A percentile compares a stretch with the other conserved stretches of the same genome.
These are phyloP conservation scores for Tilletiopsis washingtonensis DNA, from an alignment of 1,284 basidiomycete genomes.

Conservation along the genomic window DNA sequence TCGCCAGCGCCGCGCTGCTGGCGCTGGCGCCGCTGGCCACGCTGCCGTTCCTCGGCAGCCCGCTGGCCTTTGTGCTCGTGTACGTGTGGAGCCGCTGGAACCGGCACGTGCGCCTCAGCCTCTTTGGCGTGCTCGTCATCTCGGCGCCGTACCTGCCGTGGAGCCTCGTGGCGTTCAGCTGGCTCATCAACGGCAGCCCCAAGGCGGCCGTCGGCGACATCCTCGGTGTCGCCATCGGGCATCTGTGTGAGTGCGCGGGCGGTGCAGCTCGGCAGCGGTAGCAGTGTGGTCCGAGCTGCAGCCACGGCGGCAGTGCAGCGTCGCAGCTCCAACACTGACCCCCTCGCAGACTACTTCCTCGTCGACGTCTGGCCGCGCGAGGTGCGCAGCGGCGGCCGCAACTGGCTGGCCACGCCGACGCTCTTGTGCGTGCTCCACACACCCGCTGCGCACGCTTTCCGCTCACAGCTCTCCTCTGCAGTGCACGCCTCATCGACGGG, in stretches of 20 bases:
- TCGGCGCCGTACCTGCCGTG: constrained; percentile 91
- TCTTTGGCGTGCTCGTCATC: constrained; percentile 89
- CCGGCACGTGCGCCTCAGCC: constrained; percentile 82
- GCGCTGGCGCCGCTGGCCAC: constrained; percentile 47
- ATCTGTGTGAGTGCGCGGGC: constrained; percentile 30
- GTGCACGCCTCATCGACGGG: too few species aligned
- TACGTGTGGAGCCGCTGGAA: constrained; percentile 95
- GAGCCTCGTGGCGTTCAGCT: constrained; percentile 75
- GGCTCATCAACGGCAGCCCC: constrained; percentile 80
- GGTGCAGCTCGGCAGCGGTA: not conserved
- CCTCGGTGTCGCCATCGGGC: constrained; percentile 49
- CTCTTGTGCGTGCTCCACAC: constrained; percentile 60
- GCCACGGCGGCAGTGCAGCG: not conserved
- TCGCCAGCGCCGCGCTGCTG: constrained; percentile 64
- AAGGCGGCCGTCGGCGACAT: constrained; percentile 75
- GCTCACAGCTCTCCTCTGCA: too few species aligned
- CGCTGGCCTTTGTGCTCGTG: constrained; percentile 61
- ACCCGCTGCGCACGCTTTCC: too few species aligned
- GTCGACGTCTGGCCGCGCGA: constrained; percentile 91
- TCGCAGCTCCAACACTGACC: not conserved
- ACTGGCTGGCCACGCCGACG: constrained; percentile 69
- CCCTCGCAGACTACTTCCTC: constrained; percentile 63
- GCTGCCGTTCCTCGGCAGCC: constrained; percentile 24
- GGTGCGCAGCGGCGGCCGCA: constrained; percentile 66
- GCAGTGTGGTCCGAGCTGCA: not conserved